Evolutionary conservation across 2,329 filamentous ascomycete species (phyloP).

Genomic region (Xylaria sp.): DNA sequence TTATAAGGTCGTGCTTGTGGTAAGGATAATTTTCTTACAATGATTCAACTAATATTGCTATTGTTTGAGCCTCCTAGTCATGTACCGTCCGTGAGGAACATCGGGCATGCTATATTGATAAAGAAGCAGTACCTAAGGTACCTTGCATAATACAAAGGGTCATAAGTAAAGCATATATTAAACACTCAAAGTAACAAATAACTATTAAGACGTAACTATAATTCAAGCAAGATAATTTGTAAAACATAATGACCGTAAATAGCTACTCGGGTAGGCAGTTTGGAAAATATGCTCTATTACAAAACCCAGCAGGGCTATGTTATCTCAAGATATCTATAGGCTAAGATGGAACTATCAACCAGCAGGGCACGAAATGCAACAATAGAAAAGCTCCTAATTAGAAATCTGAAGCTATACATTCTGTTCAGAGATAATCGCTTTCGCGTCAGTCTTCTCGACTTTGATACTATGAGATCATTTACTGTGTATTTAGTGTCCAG

Average conservation of each 20-base stretch:
- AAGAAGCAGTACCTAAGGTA: too few relatives aligned
- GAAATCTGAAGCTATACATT: not conserved
- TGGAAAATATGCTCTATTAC: not conserved
- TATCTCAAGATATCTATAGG: too few relatives aligned
- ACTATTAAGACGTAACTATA: too few relatives aligned
- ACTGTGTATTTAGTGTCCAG: too few relatives aligned
- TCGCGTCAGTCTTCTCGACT: not conserved
- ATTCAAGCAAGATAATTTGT: too few relatives aligned
- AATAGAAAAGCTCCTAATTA: not conserved
- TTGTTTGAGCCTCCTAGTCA: not conserved
- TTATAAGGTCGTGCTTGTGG: not conserved
- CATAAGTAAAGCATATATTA: too few relatives aligned
- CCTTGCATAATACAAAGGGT: too few relatives aligned
- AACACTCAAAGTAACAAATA: not conserved
- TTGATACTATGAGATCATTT: not conserved
- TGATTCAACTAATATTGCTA: not conserved
- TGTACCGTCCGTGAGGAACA: not conserved
- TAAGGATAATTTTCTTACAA: not conserved
- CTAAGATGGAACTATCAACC: too few relatives aligned
- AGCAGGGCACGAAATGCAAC: not conserved
- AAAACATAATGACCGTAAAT: too few relatives aligned
- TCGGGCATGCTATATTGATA: too few relatives aligned
- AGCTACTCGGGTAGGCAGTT: not conserved
- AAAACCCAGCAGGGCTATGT: too few relatives aligned
- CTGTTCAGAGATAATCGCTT: not conserved